Base-by-base conservation (phyloP, 352 stramenopile species). In the Pythium aristosporum region DNA sequence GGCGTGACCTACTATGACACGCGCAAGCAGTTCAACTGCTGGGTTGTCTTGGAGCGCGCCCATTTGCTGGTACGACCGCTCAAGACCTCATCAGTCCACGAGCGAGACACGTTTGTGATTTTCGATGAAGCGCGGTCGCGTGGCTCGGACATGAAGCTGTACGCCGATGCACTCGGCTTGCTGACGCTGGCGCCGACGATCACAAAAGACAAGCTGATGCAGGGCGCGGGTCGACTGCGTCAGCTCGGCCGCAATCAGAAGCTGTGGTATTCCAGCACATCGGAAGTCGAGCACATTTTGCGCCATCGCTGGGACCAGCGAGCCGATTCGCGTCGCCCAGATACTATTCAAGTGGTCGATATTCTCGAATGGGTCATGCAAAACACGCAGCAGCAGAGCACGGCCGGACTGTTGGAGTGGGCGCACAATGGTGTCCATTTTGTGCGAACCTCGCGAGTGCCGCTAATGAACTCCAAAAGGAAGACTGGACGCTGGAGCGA, bases 181-280 rank as follows among this genome's bases (percentile, higher is more conserved):
- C 50, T 97, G 28, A 97, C 91, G 2, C 70, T 98, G 0, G 89
- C 85, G 0, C 87, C 88, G 11, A 86, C 83, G 20, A 74, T 97
- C 23, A 89, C 82, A 0, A 98, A 97, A 53, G 92, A 97, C 65
- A 98, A 97, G 53, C 55, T 98, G 4, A 97, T 97, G 89, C 91
- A 98, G 67, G 91, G 87, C 21, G 88, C 87, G 2, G 91, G 89
- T 10, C 82, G 92, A 0, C 82, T 97, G 74, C 72, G 91, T 2
- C 84, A 92, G 46, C 77, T 98, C 0, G 86, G 82, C 0, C 48
- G 76, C 18, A 87, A 97, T 61, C 85, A 69, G 23, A 60, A 69
- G 15, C 68, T 98, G 0, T 77, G 80, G 62, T 70, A 96, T 13
- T 73, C 76, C 11, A 84, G 77, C 57, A 85, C 86, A 8, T 54